Conservation (phyloP, 371 early-diverging fungal species). For the Rhizopus sp. region DNA sequence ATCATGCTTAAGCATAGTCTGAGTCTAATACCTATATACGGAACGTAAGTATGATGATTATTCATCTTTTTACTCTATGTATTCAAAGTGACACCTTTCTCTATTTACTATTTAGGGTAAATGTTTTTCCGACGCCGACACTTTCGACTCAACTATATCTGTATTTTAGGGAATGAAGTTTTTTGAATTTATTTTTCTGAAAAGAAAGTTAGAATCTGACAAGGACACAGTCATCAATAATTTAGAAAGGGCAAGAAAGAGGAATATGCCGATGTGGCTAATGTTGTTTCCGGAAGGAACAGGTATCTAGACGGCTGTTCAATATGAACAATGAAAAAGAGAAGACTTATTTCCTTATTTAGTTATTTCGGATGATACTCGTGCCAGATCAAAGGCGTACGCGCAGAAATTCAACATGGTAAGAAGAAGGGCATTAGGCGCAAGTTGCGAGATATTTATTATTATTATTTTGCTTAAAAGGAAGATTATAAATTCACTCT, state of each 20-base stretch:
- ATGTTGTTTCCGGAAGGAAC: conserved; percentile 95
- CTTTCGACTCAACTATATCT: neutral
- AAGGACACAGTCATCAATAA: conserved; percentile 53
- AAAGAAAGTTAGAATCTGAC: conserved; percentile 80
- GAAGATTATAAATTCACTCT: conserved; percentile 61
- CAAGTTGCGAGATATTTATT: neutral
- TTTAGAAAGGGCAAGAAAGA: conserved; percentile 34
- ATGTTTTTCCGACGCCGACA: conserved; percentile 7
- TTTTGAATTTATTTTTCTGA: conserved; percentile 85
- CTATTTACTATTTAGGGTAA: conserved; percentile 19
- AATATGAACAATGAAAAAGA: neutral
- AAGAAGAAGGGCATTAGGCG: conserved; percentile 14
- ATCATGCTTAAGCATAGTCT: conserved; percentile 83
- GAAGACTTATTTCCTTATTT: neutral
- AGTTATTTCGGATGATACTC: conserved; percentile 58
- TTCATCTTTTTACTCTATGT: neutral
- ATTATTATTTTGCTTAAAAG: conserved; percentile 22
- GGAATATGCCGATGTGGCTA: conserved; percentile 74
- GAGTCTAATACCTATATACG: conserved; percentile 80
- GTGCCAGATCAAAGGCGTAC: conserved; percentile 49
- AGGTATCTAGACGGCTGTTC: conserved; percentile 20
- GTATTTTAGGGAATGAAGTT: conserved; percentile 78
- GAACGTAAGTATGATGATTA: conserved; percentile 55
- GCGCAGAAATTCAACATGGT: conserved; percentile 58
- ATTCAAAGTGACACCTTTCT: neutral